Evolutionary conservation across 78 protist species (phyloP), one percentile per base, ranked within the genome.

Genomic region (Corallochytrium limacisporum): DNA sequence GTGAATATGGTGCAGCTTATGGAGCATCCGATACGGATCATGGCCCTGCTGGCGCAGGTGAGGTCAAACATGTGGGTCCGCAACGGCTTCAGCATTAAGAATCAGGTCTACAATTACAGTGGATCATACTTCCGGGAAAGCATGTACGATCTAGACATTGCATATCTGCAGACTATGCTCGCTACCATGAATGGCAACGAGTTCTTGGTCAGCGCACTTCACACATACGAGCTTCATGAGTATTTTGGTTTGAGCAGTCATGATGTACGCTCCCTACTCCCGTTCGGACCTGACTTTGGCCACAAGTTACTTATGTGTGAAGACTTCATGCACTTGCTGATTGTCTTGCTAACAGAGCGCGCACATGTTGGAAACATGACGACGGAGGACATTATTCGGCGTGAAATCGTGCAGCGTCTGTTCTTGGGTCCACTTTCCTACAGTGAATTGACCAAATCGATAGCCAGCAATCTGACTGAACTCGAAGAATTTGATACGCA

Each of bases 361-460:
- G 7, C 3, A 20, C 37, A 22, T 20, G 62, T 54, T 16, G 37
- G 43, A 26, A n/a, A 10, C 37, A 42, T 54, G 31, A 20, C 62
- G 22, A 5, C 36, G 31, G 40, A 15, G 39, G 37, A 29, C n/a
- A 33, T 54, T 29, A 22, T 35, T 7, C 62, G 8, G 20, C 37
- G 62, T 28, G 42, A 54, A 6, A 35, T 54, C 20, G 40, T 35
- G 43, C 62, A 54, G 46, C 62, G 62, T 20, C 62, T 54, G 42
- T 35, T 3, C 62, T 5, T 35, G 3, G 37, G 29, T 2, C 40
- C 62, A 4, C 6, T 18, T 42, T 18, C 62, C 15, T 33, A 54
- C 62, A 54, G 62, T 42, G 40, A 35, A 20, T 22, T 54, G 39
- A 28, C 43, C 62, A 4, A 2, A 26, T 3, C 37, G 46, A 22